These are phyloP conservation scores for Cladosporium sp. DNA, from an alignment of 2,329 filamentous ascomycete genomes.

Conservation along the genomic window DNA sequence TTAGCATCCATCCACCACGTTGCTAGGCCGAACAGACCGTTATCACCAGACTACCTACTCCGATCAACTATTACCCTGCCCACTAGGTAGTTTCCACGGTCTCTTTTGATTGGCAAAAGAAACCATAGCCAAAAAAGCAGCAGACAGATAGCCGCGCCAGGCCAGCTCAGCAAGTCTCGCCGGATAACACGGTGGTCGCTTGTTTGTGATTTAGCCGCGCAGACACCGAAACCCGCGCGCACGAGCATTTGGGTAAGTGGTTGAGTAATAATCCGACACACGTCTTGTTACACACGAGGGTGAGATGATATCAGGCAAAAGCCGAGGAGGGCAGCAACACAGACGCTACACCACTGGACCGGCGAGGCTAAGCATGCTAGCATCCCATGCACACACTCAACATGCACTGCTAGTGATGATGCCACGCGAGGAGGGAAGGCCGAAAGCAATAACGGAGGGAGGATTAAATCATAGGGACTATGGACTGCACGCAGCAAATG, in stretches of 20 bases:
- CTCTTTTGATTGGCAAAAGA: neutral
- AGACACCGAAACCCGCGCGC: conserved; percentile 7
- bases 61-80: neutral
- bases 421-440: conserved; percentile 8
- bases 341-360: neutral
- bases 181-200: too few relatives aligned
- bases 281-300: too few relatives aligned
- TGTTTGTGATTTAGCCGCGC: conserved; percentile 9
- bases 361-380: too few relatives aligned
- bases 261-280: neutral
- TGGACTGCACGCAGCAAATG: too few relatives aligned
- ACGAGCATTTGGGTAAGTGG: neutral
- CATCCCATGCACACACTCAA: neutral
- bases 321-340: conserved; percentile 2
- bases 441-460: neutral
- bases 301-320: conserved; percentile 11
- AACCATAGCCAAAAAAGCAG: neutral
- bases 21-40: conserved; percentile 3
- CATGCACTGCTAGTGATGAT: neutral
- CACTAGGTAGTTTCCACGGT: too few relatives aligned
- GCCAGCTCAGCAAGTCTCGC: neutral
- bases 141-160: neutral
- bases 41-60: neutral
- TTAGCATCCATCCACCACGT: neutral
- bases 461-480: too few relatives aligned